These are phyloP conservation scores for Plenodomus biglobosus DNA, from an alignment of 2,329 filamentous ascomycete genomes.

Conservation along the genomic window DNA sequence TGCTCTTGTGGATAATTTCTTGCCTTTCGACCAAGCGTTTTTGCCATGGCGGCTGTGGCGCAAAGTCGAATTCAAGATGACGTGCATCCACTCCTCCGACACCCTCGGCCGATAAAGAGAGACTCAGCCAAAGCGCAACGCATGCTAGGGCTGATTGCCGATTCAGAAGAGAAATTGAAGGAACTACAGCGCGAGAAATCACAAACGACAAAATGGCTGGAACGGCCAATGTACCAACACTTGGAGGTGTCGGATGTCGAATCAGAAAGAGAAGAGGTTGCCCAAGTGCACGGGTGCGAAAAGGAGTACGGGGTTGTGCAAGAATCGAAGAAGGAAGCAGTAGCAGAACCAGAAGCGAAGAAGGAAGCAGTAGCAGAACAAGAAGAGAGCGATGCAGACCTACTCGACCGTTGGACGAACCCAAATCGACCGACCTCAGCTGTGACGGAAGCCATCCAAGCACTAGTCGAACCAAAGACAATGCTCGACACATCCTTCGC, in stretches of 20 bases:
- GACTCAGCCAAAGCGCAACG: conserved; percentile 31
- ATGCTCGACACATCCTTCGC: conserved; percentile 18
- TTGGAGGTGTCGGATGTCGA: conserved; percentile 20
- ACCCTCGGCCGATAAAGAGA: conserved; percentile 28
- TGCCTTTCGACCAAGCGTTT: conserved; percentile 8
- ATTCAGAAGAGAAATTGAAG: conserved; percentile 21
- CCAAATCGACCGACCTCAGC: conserved; percentile 21
- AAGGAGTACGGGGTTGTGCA: background rate
- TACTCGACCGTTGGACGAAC: conserved; percentile 22
- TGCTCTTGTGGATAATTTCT: conserved; percentile 5
- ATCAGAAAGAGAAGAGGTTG: conserved; percentile 8
- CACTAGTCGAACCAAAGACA: conserved; percentile 12
- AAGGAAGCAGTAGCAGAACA: background rate
- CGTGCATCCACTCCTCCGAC: conserved; percentile 27
- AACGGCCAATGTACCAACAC: conserved; percentile 28
- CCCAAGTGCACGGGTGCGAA: background rate
- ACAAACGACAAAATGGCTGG: conserved; percentile 31
- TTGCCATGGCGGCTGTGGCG: conserved; percentile 24
- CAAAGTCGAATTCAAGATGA: conserved; percentile 19
- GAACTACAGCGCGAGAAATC: conserved; percentile 26
- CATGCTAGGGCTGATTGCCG: conserved; percentile 28
- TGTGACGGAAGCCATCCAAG: conserved; percentile 14
- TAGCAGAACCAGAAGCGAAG: background rate
- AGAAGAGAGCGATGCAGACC: conserved; percentile 11
- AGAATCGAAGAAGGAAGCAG: background rate